These are phyloP conservation scores for Phaeotremella fagi DNA, from an alignment of 768 basidiomycete species.

Conservation along the genomic window DNA sequence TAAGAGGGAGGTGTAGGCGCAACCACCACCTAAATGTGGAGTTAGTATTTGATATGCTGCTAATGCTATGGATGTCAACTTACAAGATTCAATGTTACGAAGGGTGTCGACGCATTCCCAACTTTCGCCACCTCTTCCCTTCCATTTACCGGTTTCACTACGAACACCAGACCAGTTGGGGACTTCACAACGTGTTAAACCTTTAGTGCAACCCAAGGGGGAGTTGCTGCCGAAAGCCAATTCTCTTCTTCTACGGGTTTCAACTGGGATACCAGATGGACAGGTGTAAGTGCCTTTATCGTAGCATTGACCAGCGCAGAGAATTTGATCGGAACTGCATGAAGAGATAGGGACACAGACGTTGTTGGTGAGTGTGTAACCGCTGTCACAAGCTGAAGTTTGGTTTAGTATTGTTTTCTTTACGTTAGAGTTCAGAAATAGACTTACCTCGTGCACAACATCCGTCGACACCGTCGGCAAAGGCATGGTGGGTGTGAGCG, in stretches of 20 bases:
- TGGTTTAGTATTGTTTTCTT: background rate
- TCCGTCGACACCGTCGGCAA: constrained; percentile 3
- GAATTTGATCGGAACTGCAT: constrained; percentile 12
- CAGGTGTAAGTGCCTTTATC: constrained; percentile 11
- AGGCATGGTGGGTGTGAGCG: constrained; percentile 8
- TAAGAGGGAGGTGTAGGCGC: constrained; percentile 12
- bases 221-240: background rate
- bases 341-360: constrained; percentile 11
- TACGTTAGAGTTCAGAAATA: background rate
- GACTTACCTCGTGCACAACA: constrained; percentile 25
- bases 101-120: constrained; percentile 32
- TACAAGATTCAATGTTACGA: constrained; percentile 28
- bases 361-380: constrained; percentile 10
- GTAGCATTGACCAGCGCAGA: constrained; percentile 18
- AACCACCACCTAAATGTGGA: constrained; percentile 32
- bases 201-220: constrained; percentile 4
- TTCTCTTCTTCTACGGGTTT: constrained; percentile 3
- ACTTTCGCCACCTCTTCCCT: constrained; percentile 1
- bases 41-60: background rate
- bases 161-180: background rate
- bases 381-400: constrained; percentile 6
- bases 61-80: constrained; percentile 1
- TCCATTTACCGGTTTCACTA: background rate
- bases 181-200: constrained; percentile 5
- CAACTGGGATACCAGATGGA: constrained; percentile 13